Evolutionary conservation across 768 basidiomycete species (phyloP).

Genomic region (Pholiota microspora): DNA sequence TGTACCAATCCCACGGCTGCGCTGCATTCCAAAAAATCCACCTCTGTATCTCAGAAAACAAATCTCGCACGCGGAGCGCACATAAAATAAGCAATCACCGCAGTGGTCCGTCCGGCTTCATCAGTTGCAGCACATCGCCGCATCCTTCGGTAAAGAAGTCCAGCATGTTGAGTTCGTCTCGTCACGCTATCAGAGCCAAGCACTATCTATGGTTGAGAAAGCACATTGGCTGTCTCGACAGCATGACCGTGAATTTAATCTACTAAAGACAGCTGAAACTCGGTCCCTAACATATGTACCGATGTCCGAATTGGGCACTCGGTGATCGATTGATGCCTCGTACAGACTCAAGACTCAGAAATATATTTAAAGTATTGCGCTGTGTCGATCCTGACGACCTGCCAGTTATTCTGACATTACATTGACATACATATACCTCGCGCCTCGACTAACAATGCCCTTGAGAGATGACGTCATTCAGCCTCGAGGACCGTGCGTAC

Average conservation of each 20-base stretch:
- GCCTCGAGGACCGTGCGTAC: neutral
- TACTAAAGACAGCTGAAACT: neutral
- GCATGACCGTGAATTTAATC: neutral
- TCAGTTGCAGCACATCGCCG: neutral
- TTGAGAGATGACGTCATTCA: neutral
- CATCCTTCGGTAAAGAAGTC: constrained; percentile 1
- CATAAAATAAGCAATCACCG: neutral
- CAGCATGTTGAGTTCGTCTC: neutral
- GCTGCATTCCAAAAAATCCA: neutral
- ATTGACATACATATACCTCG: neutral
- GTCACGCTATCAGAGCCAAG: neutral
- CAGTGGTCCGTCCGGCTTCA: neutral
- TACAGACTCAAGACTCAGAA: neutral
- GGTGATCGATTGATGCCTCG: neutral
- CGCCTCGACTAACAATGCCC: neutral
- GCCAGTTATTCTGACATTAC: neutral
- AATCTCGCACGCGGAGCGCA: neutral
- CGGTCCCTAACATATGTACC: neutral
- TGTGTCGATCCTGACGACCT: neutral
- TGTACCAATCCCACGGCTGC: neutral
- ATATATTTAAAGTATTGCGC: neutral
- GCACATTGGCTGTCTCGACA: neutral
- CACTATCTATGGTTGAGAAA: neutral
- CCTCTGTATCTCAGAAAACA: neutral
- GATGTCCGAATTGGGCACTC: neutral